Evolutionary conservation across 2,329 filamentous ascomycete species (phyloP).

Genomic region (Cytospora piceicola): DNA sequence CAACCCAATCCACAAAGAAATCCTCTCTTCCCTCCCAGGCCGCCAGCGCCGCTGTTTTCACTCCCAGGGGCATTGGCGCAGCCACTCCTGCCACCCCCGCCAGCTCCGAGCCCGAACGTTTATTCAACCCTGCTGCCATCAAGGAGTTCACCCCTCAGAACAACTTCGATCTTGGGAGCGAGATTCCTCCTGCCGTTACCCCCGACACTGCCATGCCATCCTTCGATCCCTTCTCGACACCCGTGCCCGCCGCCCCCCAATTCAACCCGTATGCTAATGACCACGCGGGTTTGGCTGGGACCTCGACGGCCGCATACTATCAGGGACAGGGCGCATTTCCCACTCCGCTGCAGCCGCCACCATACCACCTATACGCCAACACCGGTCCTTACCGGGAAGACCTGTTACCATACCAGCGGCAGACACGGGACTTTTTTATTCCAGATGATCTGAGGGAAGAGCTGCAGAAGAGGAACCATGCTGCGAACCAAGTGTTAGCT

Average conservation of each 20-base stretch:
- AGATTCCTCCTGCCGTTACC: slow-evolving; percentile 49
- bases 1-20: slow-evolving; percentile 58
- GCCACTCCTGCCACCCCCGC: slow-evolving; percentile 45
- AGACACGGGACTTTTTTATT: slow-evolving; percentile 89
- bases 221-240: slow-evolving; percentile 69
- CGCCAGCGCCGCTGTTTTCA: slow-evolving; percentile 86
- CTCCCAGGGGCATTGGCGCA: slow-evolving; percentile 63
- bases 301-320: slow-evolving; percentile 67
- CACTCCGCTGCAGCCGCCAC: slow-evolving; percentile 66
- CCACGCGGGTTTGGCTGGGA: slow-evolving; percentile 56
- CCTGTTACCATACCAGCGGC: slow-evolving; percentile 81
- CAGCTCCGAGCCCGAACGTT: slow-evolving; percentile 46
- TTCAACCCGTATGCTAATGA: slow-evolving; percentile 83
- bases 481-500: slow-evolving; percentile 81
- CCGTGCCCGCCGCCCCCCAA: slow-evolving; percentile 52
- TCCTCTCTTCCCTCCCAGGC: slow-evolving; percentile 85
- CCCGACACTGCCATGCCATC: slow-evolving; percentile 52
- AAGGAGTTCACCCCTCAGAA: slow-evolving; percentile 63
- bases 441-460: slow-evolving; percentile 86
- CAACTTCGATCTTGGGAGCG: slow-evolving; percentile 54
- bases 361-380: slow-evolving; percentile 93
- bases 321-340: slow-evolving; percentile 58
- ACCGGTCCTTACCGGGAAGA: slow-evolving; percentile 82
- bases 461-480: slow-evolving; percentile 84
- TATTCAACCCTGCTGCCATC: slow-evolving; percentile 61